Conservation (phyloP, 202 grass and related monocot genomes). For the Carex sylvatica region DNA sequence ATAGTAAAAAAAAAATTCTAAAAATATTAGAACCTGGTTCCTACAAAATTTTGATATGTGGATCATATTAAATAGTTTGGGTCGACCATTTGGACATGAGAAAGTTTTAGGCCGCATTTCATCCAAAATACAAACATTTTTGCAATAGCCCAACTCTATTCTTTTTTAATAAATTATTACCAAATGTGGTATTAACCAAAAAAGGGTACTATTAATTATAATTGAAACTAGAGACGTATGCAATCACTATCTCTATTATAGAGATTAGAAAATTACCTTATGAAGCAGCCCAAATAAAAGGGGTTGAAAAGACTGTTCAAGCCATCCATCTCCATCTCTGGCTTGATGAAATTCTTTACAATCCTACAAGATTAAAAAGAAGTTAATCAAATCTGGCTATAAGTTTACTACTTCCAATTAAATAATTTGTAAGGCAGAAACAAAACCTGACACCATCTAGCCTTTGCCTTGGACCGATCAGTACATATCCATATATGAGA, state of each 20-base stretch:
- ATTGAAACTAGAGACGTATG: neutral
- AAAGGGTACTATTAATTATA: neutral
- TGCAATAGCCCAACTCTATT: neutral
- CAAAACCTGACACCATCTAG: constrained; percentile 96
- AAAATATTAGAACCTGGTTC: neutral
- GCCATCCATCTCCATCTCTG: constrained; percentile 99
- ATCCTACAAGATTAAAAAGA: constrained; percentile 48
- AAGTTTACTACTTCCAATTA: neutral
- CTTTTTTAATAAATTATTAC: constrained; percentile 11
- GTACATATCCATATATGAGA: constrained; percentile 91
- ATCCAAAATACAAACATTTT: neutral
- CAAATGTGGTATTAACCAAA: constrained; percentile 6
- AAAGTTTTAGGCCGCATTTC: neutral
- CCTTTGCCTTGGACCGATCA: constrained; percentile 78
- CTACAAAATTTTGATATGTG: neutral
- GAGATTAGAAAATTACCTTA: constrained; percentile 52
- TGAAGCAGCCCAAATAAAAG: constrained; percentile 78
- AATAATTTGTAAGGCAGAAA: neutral
- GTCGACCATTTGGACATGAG: neutral
- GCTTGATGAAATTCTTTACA: constrained; percentile 98
- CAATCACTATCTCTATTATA: neutral
- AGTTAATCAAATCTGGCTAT: neutral
- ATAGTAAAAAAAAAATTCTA: neutral
- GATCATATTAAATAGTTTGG: neutral
- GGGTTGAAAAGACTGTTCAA: constrained; percentile 87